Evolutionary conservation across 106 monocot genomes (phyloP).

Genomic region (Allium cepa): DNA sequence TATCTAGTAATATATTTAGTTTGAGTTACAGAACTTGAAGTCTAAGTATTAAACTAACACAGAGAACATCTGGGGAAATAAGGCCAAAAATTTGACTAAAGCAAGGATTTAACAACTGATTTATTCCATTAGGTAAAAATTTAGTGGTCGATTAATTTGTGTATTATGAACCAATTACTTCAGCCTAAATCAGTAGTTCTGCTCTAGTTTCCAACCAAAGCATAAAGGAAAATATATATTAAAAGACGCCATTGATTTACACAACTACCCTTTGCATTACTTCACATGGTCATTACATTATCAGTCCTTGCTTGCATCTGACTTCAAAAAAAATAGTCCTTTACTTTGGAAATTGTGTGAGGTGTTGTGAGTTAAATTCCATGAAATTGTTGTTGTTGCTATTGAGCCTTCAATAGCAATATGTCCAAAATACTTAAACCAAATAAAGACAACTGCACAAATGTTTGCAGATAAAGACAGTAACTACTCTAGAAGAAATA

Average conservation of each 20-base stretch:
- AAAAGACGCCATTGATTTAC: background rate
- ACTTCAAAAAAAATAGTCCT: background rate
- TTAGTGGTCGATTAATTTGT: background rate
- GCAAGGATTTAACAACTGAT: background rate
- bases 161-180: background rate
- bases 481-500: constrained; percentile 6
- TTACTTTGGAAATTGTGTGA: background rate
- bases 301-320: background rate
- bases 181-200: background rate
- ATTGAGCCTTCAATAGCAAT: background rate
- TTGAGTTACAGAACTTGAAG: background rate
- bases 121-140: background rate
- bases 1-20: background rate
- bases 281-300: background rate
- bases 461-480: constrained; percentile 45
- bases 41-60: background rate
- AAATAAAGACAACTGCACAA: constrained; percentile 12
- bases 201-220: background rate
- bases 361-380: constrained; percentile 6
- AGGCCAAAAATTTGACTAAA: background rate
- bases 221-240: too few relatives aligned
- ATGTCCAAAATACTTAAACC: background rate
- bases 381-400: background rate
- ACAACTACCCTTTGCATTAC: background rate
- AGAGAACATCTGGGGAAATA: background rate